Conservation (phyloP, 768 basidiomycete genomes). For the Leucosporidium yakuticum region DNA sequence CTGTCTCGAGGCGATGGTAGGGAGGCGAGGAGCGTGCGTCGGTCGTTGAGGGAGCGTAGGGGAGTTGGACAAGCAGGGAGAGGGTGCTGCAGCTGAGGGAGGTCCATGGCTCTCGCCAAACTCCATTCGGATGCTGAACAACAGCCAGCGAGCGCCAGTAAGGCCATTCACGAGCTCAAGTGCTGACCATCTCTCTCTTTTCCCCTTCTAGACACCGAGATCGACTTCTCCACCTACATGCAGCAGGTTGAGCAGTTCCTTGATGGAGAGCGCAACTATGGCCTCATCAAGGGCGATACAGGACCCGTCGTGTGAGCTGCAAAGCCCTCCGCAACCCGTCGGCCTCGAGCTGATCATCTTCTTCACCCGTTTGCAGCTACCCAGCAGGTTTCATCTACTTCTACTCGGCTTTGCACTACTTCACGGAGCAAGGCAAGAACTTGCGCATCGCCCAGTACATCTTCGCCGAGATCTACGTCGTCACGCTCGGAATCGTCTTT, state of each 20-base stretch:
- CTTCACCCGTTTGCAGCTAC: conserved; percentile 56
- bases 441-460: conserved; percentile 66
- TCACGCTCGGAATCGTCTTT: conserved; percentile 59
- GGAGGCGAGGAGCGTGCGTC: background rate
- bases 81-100: background rate
- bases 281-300: conserved; percentile 74
- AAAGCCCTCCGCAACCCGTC: conserved; percentile 25
- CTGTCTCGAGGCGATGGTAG: background rate
- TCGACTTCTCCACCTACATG: conserved; percentile 97
- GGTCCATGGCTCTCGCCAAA: too few species aligned
- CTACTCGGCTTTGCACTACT: conserved; percentile 61
- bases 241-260: conserved; percentile 71
- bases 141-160: background rate
- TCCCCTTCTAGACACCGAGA: conserved; percentile 74
- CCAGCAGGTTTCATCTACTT: conserved; percentile 88
- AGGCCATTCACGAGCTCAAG: background rate
- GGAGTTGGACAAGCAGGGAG: background rate
- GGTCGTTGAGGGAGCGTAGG: background rate
- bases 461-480: conserved; percentile 68
- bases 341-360: conserved; percentile 3
- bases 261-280: conserved; percentile 76
- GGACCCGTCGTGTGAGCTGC: conserved; percentile 73
- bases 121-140: too few species aligned
- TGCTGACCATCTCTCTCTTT: background rate
- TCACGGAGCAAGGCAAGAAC: conserved; percentile 56